Base-by-base conservation (phyloP, 305 asterid species). In the Euphrasia arctica region DNA sequence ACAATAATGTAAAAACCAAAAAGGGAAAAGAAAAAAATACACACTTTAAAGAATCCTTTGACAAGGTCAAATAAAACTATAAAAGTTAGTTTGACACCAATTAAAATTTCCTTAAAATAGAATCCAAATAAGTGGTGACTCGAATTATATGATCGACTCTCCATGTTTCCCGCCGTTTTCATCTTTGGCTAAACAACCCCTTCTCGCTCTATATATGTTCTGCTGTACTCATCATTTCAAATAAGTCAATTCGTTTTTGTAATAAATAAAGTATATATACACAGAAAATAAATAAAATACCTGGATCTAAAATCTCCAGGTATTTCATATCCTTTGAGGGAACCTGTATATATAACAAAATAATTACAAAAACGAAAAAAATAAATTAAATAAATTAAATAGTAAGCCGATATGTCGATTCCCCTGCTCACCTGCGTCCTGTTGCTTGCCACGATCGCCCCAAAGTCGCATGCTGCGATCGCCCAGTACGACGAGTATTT, bases 401-500 rank as follows among this genome's bases (percentile, higher is more conserved):
- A 29, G 32, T 7, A 76, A 29, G 58, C 27, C 27, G 27, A 25
- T 25, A 65, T 54, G 32, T 68, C 66, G 10, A 34, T 62, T 10
- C 15, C 67, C 54, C 58, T 75, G 51, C 41, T 80, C 5, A 58
- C 76, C 47, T 72, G 73, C 45, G 11, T 80, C 43, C 58, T 80
- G 0, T 63, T 56, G 13, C 18, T 80, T 32, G 72, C 54, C 59
- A 65, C 74, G n/a, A 10, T 65, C 14, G 25, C 74, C 49, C 83
- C 78, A 34, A 50, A 27, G 29, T 77, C 82, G 18, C 15, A 49
- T 15, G 85, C 83, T 5, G 70, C 52, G 9, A 79, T 65, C 12
- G 79, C 81, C 3, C 50, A 82, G 10, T 77, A 75, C 34, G 96
- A 89, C 4, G 85, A 78, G 14, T 81, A 70, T 52, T 60, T 89